phyloP scores from a whole-genome alignment of 176 grass and related monocot genomes.

The Oryza australiensis region DNA sequence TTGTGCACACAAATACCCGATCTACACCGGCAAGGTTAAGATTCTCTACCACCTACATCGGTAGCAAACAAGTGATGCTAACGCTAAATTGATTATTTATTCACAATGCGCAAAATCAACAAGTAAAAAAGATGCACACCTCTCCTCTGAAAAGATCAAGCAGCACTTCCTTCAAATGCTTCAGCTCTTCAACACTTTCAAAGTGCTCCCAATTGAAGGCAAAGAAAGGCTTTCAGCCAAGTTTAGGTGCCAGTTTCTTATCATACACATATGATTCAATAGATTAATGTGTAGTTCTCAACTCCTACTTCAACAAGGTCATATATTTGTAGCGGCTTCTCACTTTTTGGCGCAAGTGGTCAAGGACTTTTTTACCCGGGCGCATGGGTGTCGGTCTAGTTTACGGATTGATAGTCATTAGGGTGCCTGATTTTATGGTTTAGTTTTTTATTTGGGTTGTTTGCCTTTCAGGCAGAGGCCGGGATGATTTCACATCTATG shows the following conservation, averaged over 20 bases:
- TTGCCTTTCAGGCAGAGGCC: too few species aligned
- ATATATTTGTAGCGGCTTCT: too few species aligned
- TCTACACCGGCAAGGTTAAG: slow-evolving; percentile 82
- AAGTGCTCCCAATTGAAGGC: slow-evolving; percentile 85
- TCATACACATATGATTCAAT: slow-evolving; percentile 80
- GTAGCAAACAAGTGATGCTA: slow-evolving; percentile 16
- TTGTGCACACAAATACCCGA: slow-evolving; percentile 77
- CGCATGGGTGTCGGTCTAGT: too few species aligned
- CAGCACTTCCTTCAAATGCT: slow-evolving; percentile 90
- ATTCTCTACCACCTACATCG: slow-evolving; percentile 80
- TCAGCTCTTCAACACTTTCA: slow-evolving; percentile 78
- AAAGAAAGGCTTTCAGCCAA: slow-evolving; percentile 95
- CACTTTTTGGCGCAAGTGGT: too few species aligned
- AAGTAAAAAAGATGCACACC: slow-evolving; percentile 40
- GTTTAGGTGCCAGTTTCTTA: slow-evolving; percentile 78
- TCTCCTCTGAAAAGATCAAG: slow-evolving; percentile 93
- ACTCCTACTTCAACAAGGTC: slow-evolving; percentile 95
- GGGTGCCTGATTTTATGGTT: too few species aligned
- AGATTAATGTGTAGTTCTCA: slow-evolving; percentile 78
- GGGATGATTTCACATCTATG: too few species aligned
- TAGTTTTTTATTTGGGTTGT: too few species aligned
- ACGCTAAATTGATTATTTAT: background rate
- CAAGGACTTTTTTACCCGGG: too few species aligned
- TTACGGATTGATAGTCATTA: too few species aligned
- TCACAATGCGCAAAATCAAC: background rate